phyloP scores from a whole-genome alignment of 1,284 basidiomycete genomes.

The Puccinia triticina region DNA sequence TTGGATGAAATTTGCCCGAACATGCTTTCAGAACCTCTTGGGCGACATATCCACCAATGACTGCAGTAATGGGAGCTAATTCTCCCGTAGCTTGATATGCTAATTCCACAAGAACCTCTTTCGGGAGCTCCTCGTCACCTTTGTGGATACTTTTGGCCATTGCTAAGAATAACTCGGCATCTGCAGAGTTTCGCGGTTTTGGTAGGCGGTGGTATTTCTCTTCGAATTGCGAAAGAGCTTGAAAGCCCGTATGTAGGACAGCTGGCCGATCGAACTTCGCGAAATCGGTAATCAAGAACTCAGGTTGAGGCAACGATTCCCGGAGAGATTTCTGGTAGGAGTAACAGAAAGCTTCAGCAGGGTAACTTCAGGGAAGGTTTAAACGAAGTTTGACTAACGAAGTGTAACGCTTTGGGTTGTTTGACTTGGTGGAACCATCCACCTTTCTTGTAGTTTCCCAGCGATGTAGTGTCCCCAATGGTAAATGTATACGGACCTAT shows the following conservation, averaged over 20 bases:
- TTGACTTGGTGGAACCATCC: conserved; percentile 99
- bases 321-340: conserved; percentile 75
- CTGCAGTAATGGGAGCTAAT: conserved; percentile 85
- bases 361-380: neutral
- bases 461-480: conserved; percentile 81
- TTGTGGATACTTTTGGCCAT: conserved; percentile 74
- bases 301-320: conserved; percentile 80
- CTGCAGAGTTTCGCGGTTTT: conserved; percentile 78
- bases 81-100: conserved; percentile 93
- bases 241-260: conserved; percentile 90
- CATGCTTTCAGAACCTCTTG: conserved; percentile 97
- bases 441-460: conserved; percentile 80
- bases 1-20: conserved; percentile 97
- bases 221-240: conserved; percentile 81
- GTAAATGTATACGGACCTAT: conserved; percentile 85
- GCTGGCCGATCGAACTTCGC: conserved; percentile 94
- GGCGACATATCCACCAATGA: conserved; percentile 95
- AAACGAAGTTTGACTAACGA: conserved; percentile 59
- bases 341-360: neutral
- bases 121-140: conserved; percentile 65
- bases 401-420: conserved; percentile 94
- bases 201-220: conserved; percentile 73
- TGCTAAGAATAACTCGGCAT: conserved; percentile 73
- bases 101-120: conserved; percentile 76
- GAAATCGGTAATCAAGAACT: conserved; percentile 93